These are phyloP conservation scores for Glutinoglossum americanum DNA, from an alignment of 495 filamentous ascomycete species.

Conservation along the genomic window DNA sequence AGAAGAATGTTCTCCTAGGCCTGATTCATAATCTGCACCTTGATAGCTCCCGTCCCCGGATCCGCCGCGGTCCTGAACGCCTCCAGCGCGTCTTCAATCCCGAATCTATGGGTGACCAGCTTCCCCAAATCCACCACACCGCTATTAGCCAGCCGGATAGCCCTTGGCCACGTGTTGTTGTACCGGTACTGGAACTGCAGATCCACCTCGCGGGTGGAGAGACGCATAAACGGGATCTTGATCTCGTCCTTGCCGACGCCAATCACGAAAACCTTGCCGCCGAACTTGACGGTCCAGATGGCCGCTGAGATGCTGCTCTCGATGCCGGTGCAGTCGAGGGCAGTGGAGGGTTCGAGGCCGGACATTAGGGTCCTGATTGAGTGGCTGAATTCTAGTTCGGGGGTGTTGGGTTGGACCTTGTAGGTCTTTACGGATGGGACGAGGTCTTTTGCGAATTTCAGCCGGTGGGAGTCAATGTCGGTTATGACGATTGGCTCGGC, in stretches of 20 bases:
- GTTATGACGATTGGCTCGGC: slow-evolving; percentile 43
- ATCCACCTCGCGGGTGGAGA: slow-evolving; percentile 77
- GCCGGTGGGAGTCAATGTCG: slow-evolving; percentile 31
- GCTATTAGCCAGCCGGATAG: slow-evolving; percentile 68
- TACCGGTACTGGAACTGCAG: slow-evolving; percentile 93
- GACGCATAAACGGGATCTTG: slow-evolving; percentile 48
- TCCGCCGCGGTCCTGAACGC: slow-evolving; percentile 75
- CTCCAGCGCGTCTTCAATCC: slow-evolving; percentile 65
- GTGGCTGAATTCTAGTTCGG: slow-evolving; percentile 27
- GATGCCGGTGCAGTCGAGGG: slow-evolving; percentile 42
- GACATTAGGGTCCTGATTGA: slow-evolving; percentile 31
- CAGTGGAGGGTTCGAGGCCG: slow-evolving; percentile 25
- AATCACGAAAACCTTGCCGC: slow-evolving; percentile 39
- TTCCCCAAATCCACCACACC: slow-evolving; percentile 47
- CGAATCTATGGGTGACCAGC: slow-evolving; percentile 73
- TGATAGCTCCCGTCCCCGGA: slow-evolving; percentile 83
- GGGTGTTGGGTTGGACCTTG: slow-evolving; percentile 23
- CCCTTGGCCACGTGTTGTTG: slow-evolving; percentile 83
- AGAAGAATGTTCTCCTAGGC: background rate
- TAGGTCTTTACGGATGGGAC: slow-evolving; percentile 32
- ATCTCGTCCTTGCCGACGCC: slow-evolving; percentile 37
- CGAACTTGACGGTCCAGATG: slow-evolving; percentile 27
- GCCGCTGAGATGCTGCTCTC: slow-evolving; percentile 37
- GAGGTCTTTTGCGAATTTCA: slow-evolving; percentile 36
- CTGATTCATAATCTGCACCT: slow-evolving; percentile 61